Conservation (phyloP, 1,284 basidiomycete genomes). For the Phenoliferia sp. region DNA sequence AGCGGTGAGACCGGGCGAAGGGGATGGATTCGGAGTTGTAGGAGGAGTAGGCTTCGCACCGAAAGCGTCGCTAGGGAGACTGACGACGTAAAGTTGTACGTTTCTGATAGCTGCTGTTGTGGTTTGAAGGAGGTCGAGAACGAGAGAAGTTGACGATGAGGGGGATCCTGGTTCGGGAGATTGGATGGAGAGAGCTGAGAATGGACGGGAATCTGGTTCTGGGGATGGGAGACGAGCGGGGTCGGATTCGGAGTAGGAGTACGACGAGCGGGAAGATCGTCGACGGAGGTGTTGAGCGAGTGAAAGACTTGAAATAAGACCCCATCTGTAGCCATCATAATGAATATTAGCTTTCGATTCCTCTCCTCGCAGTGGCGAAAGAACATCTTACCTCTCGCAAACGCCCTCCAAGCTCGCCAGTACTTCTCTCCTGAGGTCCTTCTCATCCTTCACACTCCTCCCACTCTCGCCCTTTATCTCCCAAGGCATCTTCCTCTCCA, state of each 20-base stretch:
- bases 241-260: constrained; percentile 48
- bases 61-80: constrained; percentile 61
- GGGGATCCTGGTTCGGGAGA: background rate
- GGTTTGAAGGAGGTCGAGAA: constrained; percentile 62
- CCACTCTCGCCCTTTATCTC: background rate
- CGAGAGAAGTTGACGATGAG: constrained; percentile 48
- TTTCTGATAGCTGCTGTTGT: constrained; percentile 71
- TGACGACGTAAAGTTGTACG: constrained; percentile 71
- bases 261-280: constrained; percentile 6
- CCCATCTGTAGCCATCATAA: constrained; percentile 54
- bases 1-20: constrained; percentile 5
- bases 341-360: background rate
- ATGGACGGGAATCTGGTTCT: constrained; percentile 9
- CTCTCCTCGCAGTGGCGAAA: constrained; percentile 62
- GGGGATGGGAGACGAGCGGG: constrained; percentile 51
- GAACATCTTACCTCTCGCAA: constrained; percentile 37
- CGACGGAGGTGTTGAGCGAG: constrained; percentile 1
- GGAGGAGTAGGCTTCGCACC: background rate
- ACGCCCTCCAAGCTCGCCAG: constrained; percentile 1
- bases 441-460: background rate
- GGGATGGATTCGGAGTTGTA: background rate
- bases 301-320: constrained; percentile 48
- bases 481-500: constrained; percentile 16
- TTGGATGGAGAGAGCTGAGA: background rate
- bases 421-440: constrained; percentile 3